Percentiles rank a stretch among this genome's conserved stretches.
phyloP scores from a whole-genome alignment of 164 flowering plant genomes.

The Liquidambar formosana region DNA sequence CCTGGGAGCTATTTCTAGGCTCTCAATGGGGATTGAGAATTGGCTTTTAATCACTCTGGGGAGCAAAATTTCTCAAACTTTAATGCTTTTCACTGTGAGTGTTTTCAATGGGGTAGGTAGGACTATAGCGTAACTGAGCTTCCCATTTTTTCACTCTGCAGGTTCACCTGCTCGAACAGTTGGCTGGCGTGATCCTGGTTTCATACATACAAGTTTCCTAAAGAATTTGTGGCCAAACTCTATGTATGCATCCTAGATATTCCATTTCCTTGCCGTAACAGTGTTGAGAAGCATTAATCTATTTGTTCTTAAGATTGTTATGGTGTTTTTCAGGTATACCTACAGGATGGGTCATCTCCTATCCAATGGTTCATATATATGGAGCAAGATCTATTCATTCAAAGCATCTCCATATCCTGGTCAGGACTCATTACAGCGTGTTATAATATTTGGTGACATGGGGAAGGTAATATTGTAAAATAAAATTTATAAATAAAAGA shows the following conservation, averaged over 20 bases:
- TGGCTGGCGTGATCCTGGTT: slow-evolving; percentile 97
- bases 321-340: slow-evolving; percentile 49
- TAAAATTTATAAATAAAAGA: neutral
- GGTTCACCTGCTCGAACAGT: slow-evolving; percentile 87
- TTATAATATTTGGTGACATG: slow-evolving; percentile 80
- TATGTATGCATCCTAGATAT: slow-evolving; percentile 33
- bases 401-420: slow-evolving; percentile 81
- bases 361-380: slow-evolving; percentile 46
- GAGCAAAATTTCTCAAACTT: too few species aligned
- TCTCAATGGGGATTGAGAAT: too few species aligned
- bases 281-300: neutral
- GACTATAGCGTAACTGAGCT: neutral
- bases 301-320: neutral
- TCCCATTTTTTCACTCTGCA: slow-evolving; percentile 19
- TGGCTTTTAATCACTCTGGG: too few species aligned
- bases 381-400: slow-evolving; percentile 72
- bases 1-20: too few species aligned
- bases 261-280: neutral
- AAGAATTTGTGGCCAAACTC: slow-evolving; percentile 80
- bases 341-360: slow-evolving; percentile 75
- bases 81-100: too few species aligned
- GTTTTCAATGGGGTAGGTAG: too few species aligned
- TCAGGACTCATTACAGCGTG: slow-evolving; percentile 75
- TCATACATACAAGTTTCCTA: slow-evolving; percentile 83
- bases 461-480: slow-evolving; percentile 63